Conservation (phyloP, 2,329 filamentous ascomycete genomes). For the Aspergillus felis region DNA sequence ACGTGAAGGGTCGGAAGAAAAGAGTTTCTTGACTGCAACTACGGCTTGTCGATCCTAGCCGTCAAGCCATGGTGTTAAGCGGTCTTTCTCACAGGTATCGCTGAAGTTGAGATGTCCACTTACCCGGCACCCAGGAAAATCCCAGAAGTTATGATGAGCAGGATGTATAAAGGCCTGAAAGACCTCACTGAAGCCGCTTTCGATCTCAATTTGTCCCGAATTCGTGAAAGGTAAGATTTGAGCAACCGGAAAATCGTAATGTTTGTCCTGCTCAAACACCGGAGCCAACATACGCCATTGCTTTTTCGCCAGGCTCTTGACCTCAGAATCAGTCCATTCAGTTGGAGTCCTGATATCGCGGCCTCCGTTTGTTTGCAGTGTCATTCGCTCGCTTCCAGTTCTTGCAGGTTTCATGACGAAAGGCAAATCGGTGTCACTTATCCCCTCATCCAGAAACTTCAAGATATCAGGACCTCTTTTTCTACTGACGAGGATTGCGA, state of each 20-base stretch:
- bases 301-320: constrained; percentile 1
- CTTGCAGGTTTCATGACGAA: background rate
- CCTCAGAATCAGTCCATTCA: background rate
- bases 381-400: background rate
- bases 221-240: constrained; percentile 6
- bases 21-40: constrained; percentile 5
- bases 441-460: background rate
- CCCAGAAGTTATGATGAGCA: constrained; percentile 7
- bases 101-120: background rate
- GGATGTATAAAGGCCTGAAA: constrained; percentile 8
- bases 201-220: background rate
- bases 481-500: background rate
- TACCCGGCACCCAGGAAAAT: background rate
- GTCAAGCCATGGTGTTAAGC: background rate
- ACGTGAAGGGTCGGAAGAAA: background rate
- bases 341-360: background rate
- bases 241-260: constrained; percentile 2
- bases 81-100: background rate
- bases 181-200: constrained; percentile 6
- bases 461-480: background rate
- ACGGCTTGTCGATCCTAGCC: background rate
- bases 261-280: background rate
- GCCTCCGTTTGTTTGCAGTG: constrained; percentile 1
- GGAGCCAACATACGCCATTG: constrained; percentile 9
- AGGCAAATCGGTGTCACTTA: constrained; percentile 3